Conservation (phyloP, 352 stramenopile genomes). For the Globisporangium nagaii region DNA sequence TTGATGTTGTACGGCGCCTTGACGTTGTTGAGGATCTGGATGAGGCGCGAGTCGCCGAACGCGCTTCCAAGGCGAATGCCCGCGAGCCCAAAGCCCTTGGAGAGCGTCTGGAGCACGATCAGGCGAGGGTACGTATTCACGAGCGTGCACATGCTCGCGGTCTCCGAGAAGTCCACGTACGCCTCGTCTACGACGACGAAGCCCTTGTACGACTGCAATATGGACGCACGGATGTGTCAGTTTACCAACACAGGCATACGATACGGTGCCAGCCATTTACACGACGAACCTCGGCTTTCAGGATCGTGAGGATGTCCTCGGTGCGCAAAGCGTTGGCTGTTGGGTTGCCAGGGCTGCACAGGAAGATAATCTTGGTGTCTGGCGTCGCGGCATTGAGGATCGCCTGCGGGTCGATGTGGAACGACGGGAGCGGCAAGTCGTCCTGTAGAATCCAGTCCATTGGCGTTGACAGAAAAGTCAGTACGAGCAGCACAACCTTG, state of each 20-base stretch:
- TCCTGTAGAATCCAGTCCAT: slow-evolving; percentile 14
- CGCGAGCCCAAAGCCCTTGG: slow-evolving; percentile 97
- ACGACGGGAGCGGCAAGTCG: slow-evolving; percentile 46
- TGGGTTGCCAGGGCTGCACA: slow-evolving; percentile 98
- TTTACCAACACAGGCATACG: not conserved
- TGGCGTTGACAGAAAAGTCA: not conserved
- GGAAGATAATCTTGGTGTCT: slow-evolving; percentile 95
- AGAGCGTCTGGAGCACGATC: slow-evolving; percentile 97
- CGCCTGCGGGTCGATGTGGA: slow-evolving; percentile 80
- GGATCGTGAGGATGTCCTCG: slow-evolving; percentile 86
- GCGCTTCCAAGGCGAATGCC: slow-evolving; percentile 92
- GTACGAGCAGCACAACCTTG: too few species aligned
- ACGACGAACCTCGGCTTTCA: slow-evolving; percentile 68
- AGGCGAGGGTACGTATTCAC: slow-evolving; percentile 92
- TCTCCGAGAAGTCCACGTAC: slow-evolving; percentile 95
- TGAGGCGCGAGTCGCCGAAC: slow-evolving; percentile 89
- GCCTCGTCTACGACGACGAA: slow-evolving; percentile 99
- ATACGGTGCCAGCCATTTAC: too few species aligned
- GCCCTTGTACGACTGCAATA: slow-evolving; percentile 74
- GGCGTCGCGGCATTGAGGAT: slow-evolving; percentile 87
- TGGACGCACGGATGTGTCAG: too few species aligned
- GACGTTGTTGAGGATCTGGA: slow-evolving; percentile 98
- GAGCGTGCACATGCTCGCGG: slow-evolving; percentile 75
- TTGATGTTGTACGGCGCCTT: slow-evolving; percentile 99
- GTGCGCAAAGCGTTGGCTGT: slow-evolving; percentile 93